phyloP scores from a whole-genome alignment of 139 green algal genomes.

The Chlamydomonas sp. region DNA sequence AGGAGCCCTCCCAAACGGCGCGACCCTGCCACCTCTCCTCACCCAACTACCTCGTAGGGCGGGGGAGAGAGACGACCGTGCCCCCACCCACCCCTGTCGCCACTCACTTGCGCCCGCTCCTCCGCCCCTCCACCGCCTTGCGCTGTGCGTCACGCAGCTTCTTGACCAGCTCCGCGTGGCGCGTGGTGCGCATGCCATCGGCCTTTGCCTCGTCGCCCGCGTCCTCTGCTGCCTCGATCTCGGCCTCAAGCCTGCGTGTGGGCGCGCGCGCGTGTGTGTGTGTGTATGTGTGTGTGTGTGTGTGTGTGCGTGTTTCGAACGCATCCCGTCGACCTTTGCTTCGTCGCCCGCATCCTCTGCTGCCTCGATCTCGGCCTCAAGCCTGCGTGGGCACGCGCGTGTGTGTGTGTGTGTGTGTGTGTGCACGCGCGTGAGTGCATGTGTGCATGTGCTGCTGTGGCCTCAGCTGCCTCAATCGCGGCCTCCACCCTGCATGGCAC shows the following conservation, averaged over 20 bases:
- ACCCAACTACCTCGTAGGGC: too few relatives aligned
- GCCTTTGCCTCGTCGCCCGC: conserved; percentile 33
- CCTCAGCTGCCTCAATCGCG: conserved; percentile 27
- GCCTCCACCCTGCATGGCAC: conserved; percentile 16
- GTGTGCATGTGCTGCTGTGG: conserved; percentile 13
- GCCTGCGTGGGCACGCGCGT: conserved; percentile 9
- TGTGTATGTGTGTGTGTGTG: too few relatives aligned
- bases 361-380: conserved; percentile 23
- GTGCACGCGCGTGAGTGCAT: too few relatives aligned
- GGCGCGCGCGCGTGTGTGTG: too few relatives aligned
- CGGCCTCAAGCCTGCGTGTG: conserved; percentile 13
- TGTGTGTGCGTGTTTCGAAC: too few relatives aligned
- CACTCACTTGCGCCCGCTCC: neutral
- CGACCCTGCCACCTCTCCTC: too few relatives aligned
- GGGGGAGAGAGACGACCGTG: too few relatives aligned
- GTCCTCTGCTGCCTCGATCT: conserved; percentile 29
- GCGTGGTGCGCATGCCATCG: conserved; percentile 40
- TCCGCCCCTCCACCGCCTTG: neutral
- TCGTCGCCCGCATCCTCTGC: conserved; percentile 23
- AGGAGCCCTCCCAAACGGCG: too few relatives aligned
- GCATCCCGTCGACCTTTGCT: conserved; percentile 50
- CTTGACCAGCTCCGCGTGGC: conserved; percentile 26
- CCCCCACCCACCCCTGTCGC: too few relatives aligned
- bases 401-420: too few relatives aligned
- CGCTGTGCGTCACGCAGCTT: conserved; percentile 27